A percentile compares a stretch with the other conserved stretches of the same genome.
phyloP scores from a whole-genome alignment of 805 yeast genomes.

The Cyberlindnera euphorbiae region DNA sequence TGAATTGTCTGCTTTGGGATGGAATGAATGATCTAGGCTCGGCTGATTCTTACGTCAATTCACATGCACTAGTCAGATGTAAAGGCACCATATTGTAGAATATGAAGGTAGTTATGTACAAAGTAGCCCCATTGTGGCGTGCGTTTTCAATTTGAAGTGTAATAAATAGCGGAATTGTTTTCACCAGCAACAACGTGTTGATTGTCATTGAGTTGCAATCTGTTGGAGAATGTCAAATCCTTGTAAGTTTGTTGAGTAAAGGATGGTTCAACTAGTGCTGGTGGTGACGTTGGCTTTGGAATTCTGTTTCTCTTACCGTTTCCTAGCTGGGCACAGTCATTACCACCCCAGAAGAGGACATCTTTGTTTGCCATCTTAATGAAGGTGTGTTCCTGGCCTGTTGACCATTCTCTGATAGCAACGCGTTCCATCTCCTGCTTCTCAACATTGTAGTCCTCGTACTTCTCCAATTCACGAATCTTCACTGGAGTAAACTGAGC shows the following conservation, averaged over 20 bases:
- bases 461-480: constrained; percentile 35
- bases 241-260: constrained; percentile 27
- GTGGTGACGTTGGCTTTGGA: constrained; percentile 49
- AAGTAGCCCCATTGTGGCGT: too few relatives aligned
- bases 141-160: constrained; percentile 30
- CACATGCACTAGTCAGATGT: too few relatives aligned
- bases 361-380: constrained; percentile 58
- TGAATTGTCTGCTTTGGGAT: constrained; percentile 76
- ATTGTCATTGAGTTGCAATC: constrained; percentile 45
- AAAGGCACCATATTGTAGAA: too few relatives aligned
- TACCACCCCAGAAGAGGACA: constrained; percentile 79
- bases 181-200: constrained; percentile 64
- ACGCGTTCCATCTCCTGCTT: constrained; percentile 37
- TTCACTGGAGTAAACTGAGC: constrained; percentile 64
- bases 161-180: constrained; percentile 58
- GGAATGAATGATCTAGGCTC: constrained; percentile 42
- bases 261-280: constrained; percentile 54
- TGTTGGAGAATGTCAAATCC: constrained; percentile 33
- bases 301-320: constrained; percentile 67
- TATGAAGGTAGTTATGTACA: too few relatives aligned
- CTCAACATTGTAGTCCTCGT: constrained; percentile 52
- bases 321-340: constrained; percentile 79
- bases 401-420: constrained; percentile 45
- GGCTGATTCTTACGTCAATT: not conserved
- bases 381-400: constrained; percentile 64